Percentiles rank a stretch among this genome's conserved stretches.
phyloP scores from a whole-genome alignment of 163 green algal species.

The Chlorella variabilis region DNA sequence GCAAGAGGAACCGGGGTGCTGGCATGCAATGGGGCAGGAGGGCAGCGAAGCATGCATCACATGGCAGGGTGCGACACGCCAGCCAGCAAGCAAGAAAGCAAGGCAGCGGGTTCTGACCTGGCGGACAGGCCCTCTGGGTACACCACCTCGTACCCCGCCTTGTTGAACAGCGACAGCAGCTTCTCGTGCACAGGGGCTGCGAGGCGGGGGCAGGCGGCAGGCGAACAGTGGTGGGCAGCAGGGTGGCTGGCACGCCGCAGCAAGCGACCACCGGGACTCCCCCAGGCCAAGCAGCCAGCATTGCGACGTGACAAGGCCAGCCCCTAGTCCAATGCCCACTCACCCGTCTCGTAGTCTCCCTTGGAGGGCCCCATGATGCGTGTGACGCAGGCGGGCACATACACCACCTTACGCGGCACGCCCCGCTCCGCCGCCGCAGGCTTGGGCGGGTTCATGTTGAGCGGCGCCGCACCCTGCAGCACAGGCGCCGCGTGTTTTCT shows the following conservation, averaged over 20 bases:
- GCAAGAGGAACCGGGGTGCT: too few relatives aligned
- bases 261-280: not conserved
- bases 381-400: slow-evolving; percentile 93
- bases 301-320: too few relatives aligned
- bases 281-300: too few relatives aligned
- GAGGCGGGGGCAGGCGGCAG: slow-evolving; percentile 45
- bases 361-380: slow-evolving; percentile 94
- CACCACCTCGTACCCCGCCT: slow-evolving; percentile 93
- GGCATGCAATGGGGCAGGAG: not conserved
- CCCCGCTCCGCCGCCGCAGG: slow-evolving; percentile 29
- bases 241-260: not conserved
- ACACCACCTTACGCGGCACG: slow-evolving; percentile 88
- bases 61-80: too few relatives aligned
- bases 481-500: too few relatives aligned
- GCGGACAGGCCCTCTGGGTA: slow-evolving; percentile 78
- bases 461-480: slow-evolving; percentile 54
- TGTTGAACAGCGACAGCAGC: slow-evolving; percentile 80
- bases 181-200: slow-evolving; percentile 88
- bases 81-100: too few relatives aligned
- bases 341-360: slow-evolving; percentile 69
- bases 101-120: too few relatives aligned
- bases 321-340: not conserved
- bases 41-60: not conserved
- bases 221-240: not conserved
- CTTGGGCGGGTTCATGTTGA: slow-evolving; percentile 57